A percentile compares a stretch with the other conserved stretches of the same genome.
phyloP scores from a whole-genome alignment of 345 rosid species.

The Hypericum androsaemum region DNA sequence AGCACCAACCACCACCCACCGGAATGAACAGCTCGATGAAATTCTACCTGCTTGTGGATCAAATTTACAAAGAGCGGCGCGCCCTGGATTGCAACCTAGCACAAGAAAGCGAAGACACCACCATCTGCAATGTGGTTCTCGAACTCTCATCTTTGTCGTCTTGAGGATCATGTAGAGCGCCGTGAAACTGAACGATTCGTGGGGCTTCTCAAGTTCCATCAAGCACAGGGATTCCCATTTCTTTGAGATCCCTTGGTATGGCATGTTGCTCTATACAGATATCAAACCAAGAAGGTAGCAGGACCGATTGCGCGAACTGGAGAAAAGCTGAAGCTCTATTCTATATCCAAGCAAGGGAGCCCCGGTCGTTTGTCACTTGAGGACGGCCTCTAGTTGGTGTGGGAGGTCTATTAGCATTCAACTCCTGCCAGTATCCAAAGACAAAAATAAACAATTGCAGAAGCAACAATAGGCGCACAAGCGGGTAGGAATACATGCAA shows the following conservation, averaged over 20 bases:
- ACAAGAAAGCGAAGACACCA: constrained; percentile 17
- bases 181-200: constrained; percentile 18
- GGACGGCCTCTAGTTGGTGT: constrained; percentile 98
- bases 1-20: constrained; percentile 23
- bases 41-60: constrained; percentile 35
- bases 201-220: constrained; percentile 26
- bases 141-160: constrained; percentile 24
- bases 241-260: constrained; percentile 20
- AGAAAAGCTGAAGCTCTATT: constrained; percentile 15
- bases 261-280: constrained; percentile 41
- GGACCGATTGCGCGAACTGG: constrained; percentile 24
- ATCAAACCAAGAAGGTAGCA: constrained; percentile 34
- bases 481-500: not conserved
- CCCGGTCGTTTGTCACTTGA: constrained; percentile 68
- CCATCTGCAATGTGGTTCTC: constrained; percentile 26
- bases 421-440: constrained; percentile 43
- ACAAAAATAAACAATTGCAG: not conserved
- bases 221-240: constrained; percentile 17
- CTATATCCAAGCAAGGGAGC: constrained; percentile 87
- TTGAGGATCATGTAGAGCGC: constrained; percentile 18
- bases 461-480: not conserved
- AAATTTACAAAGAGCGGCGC: constrained; percentile 34
- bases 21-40: constrained; percentile 17
- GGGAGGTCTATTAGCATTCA: constrained; percentile 89
- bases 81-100: constrained; percentile 20